Evolutionary conservation across 2,329 filamentous ascomycete genomes (phyloP), one percentile per base, ranked within the genome.

Genomic region (Cercospora nicotianae): DNA sequence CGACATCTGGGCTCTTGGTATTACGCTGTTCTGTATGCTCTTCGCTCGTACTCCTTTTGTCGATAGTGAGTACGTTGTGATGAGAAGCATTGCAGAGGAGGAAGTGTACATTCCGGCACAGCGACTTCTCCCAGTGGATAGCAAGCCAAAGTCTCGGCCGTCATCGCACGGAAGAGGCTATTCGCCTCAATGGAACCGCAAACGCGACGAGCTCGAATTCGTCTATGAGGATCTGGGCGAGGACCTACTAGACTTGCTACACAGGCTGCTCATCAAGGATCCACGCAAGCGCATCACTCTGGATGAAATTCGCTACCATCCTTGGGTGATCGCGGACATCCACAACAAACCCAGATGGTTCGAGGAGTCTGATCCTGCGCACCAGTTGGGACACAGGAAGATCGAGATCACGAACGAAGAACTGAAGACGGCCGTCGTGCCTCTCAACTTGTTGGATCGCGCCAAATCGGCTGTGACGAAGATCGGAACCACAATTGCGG

Each of bases 1-100:
- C 73, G 95, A 99, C 76, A 90, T 99, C 16, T 99, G 95, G 95
- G 97, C 95, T 10, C 84, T 99, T 23, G 95, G 95, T 23, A 93
- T 99, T 20, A 99, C 95, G 0, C 86, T 99, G 2, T 99, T 97
- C 80, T 97, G 94, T 76, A 89, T 99, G 78, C 89, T 99, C 65
- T 99, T 91, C 77, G 95, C 93, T 13, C 92, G 95, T 63, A 92
- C 97, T 48, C 95, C 95, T 0, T 99, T 98, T 73, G 93, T 93
- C 60, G 90, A 95, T 76, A 94, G 96, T 74, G 93, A 96, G 75
- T 97, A 91, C 78, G 91, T 92, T 69, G 90, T 99, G 83, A 97
- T 97, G 82, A 88, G 89, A 72, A 91, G 91, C 71, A 97, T 99
- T 72, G 94, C 93, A 16, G 95, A 92, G 63, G 91, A 95, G 70